These are phyloP conservation scores for Actinidia chinensis DNA, from an alignment of 179 eudicot species.

Conservation along the genomic window DNA sequence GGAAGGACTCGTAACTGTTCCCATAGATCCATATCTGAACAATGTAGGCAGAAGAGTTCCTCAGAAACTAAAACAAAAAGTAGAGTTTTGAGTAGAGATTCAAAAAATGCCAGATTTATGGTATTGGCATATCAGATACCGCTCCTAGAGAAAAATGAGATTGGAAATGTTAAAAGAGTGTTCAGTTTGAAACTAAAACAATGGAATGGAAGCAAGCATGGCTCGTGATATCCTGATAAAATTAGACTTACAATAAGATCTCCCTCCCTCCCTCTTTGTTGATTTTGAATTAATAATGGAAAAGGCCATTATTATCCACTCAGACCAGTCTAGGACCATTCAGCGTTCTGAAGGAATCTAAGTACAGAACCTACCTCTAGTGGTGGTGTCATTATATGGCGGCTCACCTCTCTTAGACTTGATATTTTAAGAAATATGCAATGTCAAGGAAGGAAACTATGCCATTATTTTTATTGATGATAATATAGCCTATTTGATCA, in stretches of 20 bases:
- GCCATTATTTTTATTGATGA: neutral
- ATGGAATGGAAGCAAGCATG: neutral
- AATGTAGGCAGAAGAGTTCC: neutral
- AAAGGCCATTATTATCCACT: neutral
- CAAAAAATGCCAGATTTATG: neutral
- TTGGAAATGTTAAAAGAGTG: neutral
- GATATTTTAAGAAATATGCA: neutral
- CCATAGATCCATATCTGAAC: constrained; percentile 86
- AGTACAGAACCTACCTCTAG: neutral
- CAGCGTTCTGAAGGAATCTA: neutral
- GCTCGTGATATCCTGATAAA: neutral
- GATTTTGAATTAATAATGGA: neutral
- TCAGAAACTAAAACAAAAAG: neutral
- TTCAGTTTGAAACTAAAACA: neutral
- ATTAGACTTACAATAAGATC: neutral
- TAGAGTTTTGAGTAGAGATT: neutral
- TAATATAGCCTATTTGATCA: neutral
- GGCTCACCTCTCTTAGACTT: neutral
- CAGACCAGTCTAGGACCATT: neutral
- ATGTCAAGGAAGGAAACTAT: neutral
- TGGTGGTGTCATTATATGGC: neutral
- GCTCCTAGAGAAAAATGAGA: neutral
- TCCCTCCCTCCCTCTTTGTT: neutral
- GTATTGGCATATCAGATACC: neutral
- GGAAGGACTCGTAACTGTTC: constrained; percentile 80